Evolutionary conservation across 495 filamentous ascomycete genomes (phyloP).

Genomic region (Hypoxylon fragiforme): DNA sequence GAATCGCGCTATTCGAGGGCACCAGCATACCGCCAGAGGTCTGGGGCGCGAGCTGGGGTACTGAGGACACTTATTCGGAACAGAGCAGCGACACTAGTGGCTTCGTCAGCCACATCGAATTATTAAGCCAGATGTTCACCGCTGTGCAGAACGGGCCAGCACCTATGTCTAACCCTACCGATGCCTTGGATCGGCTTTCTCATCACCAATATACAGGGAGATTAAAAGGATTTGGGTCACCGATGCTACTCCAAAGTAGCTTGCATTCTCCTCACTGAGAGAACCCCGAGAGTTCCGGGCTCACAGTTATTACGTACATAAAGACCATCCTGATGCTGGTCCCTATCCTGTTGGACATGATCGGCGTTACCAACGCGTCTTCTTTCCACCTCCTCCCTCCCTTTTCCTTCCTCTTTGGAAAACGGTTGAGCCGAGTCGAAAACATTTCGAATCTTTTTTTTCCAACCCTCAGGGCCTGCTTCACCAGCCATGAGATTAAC

Average conservation of each 20-base stretch:
- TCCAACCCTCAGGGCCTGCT: too few relatives aligned
- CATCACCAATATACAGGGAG: not conserved
- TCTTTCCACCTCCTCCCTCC: too few relatives aligned
- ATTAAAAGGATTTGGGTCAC: not conserved
- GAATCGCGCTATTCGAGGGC: constrained; percentile 53
- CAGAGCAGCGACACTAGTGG: constrained; percentile 28
- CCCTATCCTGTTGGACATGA: too few relatives aligned
- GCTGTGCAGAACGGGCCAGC: constrained; percentile 41
- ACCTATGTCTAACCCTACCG: constrained; percentile 18
- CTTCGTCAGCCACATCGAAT: constrained; percentile 52
- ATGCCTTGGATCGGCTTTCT: constrained; percentile 3
- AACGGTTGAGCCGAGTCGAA: too few relatives aligned
- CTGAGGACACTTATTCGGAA: constrained; percentile 42
- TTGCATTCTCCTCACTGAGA: constrained; percentile 2
- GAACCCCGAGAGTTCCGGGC: not conserved
- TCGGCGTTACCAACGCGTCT: too few relatives aligned
- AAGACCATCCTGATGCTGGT: too few relatives aligned
- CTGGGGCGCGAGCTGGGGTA: constrained; percentile 54
- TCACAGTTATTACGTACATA: not conserved
- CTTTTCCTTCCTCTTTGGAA: too few relatives aligned
- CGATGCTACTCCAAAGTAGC: not conserved
- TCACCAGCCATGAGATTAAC: too few relatives aligned
- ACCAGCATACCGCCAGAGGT: constrained; percentile 51
- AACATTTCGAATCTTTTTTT: too few relatives aligned
- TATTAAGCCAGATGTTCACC: constrained; percentile 51